Percentiles rank a stretch among this genome's conserved stretches.
These are phyloP conservation scores for Sugiyamaella sp. DNA, from an alignment of 1,139 yeast genomes.

Conservation along the genomic window DNA sequence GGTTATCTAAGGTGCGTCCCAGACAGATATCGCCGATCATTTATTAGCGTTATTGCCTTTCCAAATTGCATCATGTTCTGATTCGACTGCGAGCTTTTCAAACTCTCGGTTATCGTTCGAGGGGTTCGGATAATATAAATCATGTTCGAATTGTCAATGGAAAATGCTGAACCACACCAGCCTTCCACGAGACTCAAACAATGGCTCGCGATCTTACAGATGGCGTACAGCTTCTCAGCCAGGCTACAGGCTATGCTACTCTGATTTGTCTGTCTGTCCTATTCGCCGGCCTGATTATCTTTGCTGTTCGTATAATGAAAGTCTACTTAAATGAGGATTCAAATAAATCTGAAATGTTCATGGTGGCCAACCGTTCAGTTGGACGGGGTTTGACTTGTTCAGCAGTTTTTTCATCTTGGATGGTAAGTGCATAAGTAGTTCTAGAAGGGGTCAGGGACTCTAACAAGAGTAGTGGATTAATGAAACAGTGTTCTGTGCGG, in stretches of 20 bases:
- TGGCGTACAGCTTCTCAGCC: conserved; percentile 38
- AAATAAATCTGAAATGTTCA: conserved; percentile 78
- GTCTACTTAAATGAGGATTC: conserved; percentile 52
- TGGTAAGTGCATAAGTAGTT: conserved; percentile 58
- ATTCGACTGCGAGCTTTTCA: too few relatives aligned
- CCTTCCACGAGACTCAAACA: too few relatives aligned
- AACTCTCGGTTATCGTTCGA: too few relatives aligned
- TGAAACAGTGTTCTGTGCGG: conserved; percentile 69
- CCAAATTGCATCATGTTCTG: too few relatives aligned
- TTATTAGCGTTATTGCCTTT: too few relatives aligned
- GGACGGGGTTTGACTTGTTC: conserved; percentile 78
- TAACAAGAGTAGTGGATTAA: conserved; percentile 85
- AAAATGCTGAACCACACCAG: too few relatives aligned
- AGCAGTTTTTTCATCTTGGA: conserved; percentile 89
- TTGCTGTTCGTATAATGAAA: conserved; percentile 51
- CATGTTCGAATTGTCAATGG: too few relatives aligned
- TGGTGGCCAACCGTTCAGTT: conserved; percentile 84
- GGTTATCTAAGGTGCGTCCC: too few relatives aligned
- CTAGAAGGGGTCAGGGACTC: conserved; percentile 60
- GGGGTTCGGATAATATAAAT: too few relatives aligned
- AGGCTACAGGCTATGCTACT: conserved; percentile 57
- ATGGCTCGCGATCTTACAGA: conserved; percentile 8
- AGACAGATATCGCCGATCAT: too few relatives aligned
- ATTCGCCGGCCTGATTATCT: conserved; percentile 54
- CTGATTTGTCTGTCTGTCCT: conserved; percentile 55